Base-by-base conservation (phyloP, 345 rosid species). In the Aquilaria yunnanensis region DNA sequence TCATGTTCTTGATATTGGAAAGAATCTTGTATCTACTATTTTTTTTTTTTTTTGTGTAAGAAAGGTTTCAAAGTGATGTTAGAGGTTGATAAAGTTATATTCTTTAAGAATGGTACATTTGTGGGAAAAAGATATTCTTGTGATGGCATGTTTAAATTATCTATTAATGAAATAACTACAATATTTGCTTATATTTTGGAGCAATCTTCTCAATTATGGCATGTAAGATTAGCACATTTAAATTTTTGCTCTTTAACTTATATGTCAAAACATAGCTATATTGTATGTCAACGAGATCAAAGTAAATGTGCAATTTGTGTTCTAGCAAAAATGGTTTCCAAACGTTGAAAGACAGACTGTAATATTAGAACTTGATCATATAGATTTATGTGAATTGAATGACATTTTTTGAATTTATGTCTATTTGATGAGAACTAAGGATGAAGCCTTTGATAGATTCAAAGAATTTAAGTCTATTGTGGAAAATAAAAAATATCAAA, bases 301-400 rank as follows among this genome's bases (percentile, higher is more conserved):
- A 32, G 14, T 2, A 56, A 56, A 56, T 56, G 9, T 31, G 14
- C 32, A 55, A 4, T 55, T 31, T 55, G 14, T 0, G 3, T 55
- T 55, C 37, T 30, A 55, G 32, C 14, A 55, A 55, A 54, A 31
- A 55, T 55, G 1, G 13, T 30, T 31, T 11, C 9, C n/a, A 55
- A 64, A 1, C 37, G 0, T 2, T 52, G 59, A 45, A 30, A 30
- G 55, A 9, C 56, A 48, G 12, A 29, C 61, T 10, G 6, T 32
- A 14, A 7, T 59, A 3, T 45, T 66, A 33, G 63, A 58, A 5
- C 23, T 66, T 3, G 14, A 49, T 10, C 63, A 66, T 57, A 47
- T n/a, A 2, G 33, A 66, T 11, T 31, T 66, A 3, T 66, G 60
- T 50, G 48, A 66, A 57, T 66, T 66, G 3, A 66, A 66, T 66